Evolutionary conservation across 495 filamentous ascomycete species (phyloP).

Genomic region (Xylaria castorea): DNA sequence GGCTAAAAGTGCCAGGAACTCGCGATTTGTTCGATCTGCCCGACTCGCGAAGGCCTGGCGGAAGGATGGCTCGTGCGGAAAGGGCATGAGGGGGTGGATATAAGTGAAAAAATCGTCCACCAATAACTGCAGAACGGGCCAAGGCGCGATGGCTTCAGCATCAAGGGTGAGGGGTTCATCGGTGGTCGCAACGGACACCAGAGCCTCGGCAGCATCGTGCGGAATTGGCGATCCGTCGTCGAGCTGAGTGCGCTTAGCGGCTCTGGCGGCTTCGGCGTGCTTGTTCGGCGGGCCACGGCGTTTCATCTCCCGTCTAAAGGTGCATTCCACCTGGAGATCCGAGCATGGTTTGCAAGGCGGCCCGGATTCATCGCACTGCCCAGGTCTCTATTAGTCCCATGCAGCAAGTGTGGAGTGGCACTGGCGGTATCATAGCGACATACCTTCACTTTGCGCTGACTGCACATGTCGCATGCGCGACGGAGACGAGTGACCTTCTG

Average conservation of each 20-base stretch:
- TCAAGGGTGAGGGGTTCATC: conserved; percentile 46
- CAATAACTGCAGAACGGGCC: conserved; percentile 68
- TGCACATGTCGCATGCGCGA: conserved; percentile 86
- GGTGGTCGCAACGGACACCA: conserved; percentile 49
- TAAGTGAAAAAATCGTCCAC: conserved; percentile 91
- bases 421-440: background rate
- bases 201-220: conserved; percentile 58
- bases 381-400: conserved; percentile 28
- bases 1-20: conserved; percentile 78
- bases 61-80: conserved; percentile 89
- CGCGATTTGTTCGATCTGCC: conserved; percentile 70
- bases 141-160: conserved; percentile 78
- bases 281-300: conserved; percentile 85
- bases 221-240: conserved; percentile 50
- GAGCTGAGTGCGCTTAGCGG: conserved; percentile 57
- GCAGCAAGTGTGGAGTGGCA: background rate
- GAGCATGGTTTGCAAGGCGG: conserved; percentile 82
- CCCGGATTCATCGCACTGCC: conserved; percentile 78
- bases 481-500: conserved; percentile 63
- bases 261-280: conserved; percentile 76
- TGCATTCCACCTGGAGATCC: conserved; percentile 82
- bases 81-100: conserved; percentile 83
- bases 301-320: conserved; percentile 77
- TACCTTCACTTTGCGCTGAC: conserved; percentile 85
- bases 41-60: conserved; percentile 71